Evolutionary conservation across 1,284 basidiomycete genomes (phyloP).

Genomic region (Tylopilus microsporus): DNA sequence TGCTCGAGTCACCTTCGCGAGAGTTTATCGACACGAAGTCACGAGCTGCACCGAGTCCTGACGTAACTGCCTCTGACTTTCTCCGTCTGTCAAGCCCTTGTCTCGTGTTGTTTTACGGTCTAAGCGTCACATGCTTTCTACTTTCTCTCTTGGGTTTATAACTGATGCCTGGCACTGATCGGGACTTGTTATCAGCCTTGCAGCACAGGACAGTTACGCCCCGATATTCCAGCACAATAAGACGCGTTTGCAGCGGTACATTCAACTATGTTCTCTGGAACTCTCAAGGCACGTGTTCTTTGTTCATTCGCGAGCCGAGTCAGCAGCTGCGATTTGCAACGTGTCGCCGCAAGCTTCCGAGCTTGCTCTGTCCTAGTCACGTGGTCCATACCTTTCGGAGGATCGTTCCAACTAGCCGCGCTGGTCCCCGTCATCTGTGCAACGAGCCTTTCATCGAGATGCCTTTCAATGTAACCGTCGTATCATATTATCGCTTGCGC

Average conservation of each 20-base stretch:
- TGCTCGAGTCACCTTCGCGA: not conserved
- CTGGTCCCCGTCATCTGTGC: slow-evolving; percentile 18
- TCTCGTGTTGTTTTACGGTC: slow-evolving; percentile 5
- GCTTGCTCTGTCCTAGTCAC: slow-evolving; percentile 35
- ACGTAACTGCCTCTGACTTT: slow-evolving; percentile 1
- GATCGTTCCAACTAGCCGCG: not conserved
- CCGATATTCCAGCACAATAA: not conserved
- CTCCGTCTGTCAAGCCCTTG: not conserved
- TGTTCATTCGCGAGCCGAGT: not conserved
- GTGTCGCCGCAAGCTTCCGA: slow-evolving; percentile 34
- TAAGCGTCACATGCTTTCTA: not conserved
- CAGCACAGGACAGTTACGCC: not conserved
- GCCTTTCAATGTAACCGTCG: slow-evolving; percentile 13
- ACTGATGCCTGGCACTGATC: not conserved
- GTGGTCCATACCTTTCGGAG: slow-evolving; percentile 16
- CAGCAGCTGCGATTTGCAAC: slow-evolving; percentile 16
- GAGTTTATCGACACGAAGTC: not conserved
- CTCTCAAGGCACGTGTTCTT: not conserved
- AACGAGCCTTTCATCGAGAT: slow-evolving; percentile 18
- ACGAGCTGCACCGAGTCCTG: slow-evolving; percentile 1
- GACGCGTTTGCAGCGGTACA: not conserved
- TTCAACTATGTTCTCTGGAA: not conserved
- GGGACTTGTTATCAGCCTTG: not conserved
- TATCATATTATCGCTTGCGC: slow-evolving; percentile 7
- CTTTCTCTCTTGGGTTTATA: not conserved